Evolutionary conservation across 306 rosid genomes (phyloP), one percentile per base, ranked within the genome.

Genomic region (Trichosanthes cucumerina): DNA sequence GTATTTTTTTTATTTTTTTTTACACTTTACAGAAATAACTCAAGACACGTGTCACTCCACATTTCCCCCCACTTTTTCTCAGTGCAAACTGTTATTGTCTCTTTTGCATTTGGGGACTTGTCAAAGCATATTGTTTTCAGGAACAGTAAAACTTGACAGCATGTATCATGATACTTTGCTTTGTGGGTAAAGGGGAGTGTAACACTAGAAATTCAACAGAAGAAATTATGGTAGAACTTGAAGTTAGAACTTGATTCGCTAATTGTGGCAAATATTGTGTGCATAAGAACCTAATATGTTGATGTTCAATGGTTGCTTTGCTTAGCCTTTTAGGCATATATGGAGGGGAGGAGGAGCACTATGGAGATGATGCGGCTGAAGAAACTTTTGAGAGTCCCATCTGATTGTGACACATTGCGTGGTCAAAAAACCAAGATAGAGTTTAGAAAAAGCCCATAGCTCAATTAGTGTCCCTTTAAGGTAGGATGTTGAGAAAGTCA

Each of bases 101-200:
- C 43, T 19, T 31, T 19, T 33, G 28, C 78, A 74, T 31, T 50
- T 19, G 31, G 47, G 60, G 18, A 50, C 21, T 52, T 74, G 78
- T 52, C 78, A 52, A 74, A 74, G 59, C 78, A 31, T 47, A 14
- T 74, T 47, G 78, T 74, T 74, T 74, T 74, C 78, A 31, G 28
- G 26, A 50, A 50, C 78, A 74, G 46, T 33, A 74, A 10, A 24
- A 50, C 15, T 74, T 18, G 28, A 74, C 63, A 52, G 63, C 78
- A 18, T 31, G 44, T 50, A 15, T 47, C 62, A 74, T 74, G 21
- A 33, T 16, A 15, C 13, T 49, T 52, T 52, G 78, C 62, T 74
- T 74, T 74, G 46, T 74, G 46, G 78, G 78, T 74, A 49, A 74
- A 50, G 78, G 63, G 78, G 78, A 74, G 63, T 74, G 78, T 74